These are phyloP conservation scores for Suillus plorans DNA, from an alignment of 768 basidiomycete genomes.

Conservation along the genomic window DNA sequence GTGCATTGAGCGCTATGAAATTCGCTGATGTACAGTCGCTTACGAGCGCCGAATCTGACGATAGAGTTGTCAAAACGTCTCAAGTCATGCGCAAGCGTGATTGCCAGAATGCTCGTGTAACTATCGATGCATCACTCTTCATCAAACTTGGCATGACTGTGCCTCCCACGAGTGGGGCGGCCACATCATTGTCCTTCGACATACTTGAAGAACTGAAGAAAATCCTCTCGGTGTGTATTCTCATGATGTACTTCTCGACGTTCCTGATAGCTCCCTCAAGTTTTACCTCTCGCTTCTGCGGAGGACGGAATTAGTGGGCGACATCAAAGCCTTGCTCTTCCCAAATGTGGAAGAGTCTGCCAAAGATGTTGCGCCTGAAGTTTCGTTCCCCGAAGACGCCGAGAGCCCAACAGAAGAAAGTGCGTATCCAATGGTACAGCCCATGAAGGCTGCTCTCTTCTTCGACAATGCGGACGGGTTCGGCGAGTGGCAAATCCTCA, in stretches of 20 bases:
- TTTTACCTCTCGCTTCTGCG: conserved; percentile 24
- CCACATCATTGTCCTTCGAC: conserved; percentile 7
- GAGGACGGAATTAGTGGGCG: conserved; percentile 13
- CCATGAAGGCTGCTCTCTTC: conserved; percentile 59
- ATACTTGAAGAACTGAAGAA: conserved; percentile 26
- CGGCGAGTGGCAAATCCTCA: conserved; percentile 62
- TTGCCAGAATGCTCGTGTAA: conserved; percentile 8
- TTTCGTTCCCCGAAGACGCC: neutral
- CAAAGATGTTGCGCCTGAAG: neutral
- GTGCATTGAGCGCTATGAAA: conserved; percentile 12
- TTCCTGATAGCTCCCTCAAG: conserved; percentile 12
- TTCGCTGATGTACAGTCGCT: too few relatives aligned
- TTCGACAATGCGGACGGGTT: conserved; percentile 60
- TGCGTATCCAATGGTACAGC: conserved; percentile 48
- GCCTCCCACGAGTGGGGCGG: conserved; percentile 26
- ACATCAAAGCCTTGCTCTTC: conserved; percentile 6
- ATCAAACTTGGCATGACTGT: conserved; percentile 24
- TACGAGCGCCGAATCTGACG: neutral
- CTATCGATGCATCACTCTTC: conserved; percentile 31
- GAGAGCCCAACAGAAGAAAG: conserved; percentile 10
- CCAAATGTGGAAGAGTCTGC: neutral
- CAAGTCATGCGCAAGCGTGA: conserved; percentile 28
- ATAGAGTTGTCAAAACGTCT: conserved; percentile 14
- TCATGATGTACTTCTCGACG: neutral
- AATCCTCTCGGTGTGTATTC: conserved; percentile 29